A percentile compares a stretch with the other conserved stretches of the same genome.
Evolutionary conservation across 441 rosid species (phyloP).

Genomic region (Sinapis alba): DNA sequence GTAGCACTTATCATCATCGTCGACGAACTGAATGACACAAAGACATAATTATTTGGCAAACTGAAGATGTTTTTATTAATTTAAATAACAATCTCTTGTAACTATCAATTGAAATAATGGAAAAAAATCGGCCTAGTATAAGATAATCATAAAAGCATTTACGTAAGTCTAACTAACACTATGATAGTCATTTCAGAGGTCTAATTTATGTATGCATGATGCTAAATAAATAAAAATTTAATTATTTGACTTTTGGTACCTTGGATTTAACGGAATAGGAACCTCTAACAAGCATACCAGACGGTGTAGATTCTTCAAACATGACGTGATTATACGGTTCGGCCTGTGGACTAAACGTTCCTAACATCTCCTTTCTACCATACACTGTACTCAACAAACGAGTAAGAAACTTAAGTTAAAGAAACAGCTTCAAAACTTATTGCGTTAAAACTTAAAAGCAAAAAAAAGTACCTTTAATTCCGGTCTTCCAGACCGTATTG

Average conservation of each 20-base stretch:
- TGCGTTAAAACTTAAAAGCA: too few relatives aligned
- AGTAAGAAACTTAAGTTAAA: background rate
- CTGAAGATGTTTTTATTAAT: background rate
- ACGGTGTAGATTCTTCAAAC: slow-evolving; percentile 68
- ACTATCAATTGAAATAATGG: too few relatives aligned
- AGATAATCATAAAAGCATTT: too few relatives aligned
- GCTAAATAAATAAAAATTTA: background rate
- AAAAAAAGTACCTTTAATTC: slow-evolving; percentile 55
- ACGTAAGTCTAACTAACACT: background rate
- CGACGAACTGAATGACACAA: slow-evolving; percentile 64
- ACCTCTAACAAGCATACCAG: slow-evolving; percentile 71
- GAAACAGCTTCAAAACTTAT: background rate
- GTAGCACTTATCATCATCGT: slow-evolving; percentile 86
- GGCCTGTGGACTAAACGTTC: slow-evolving; percentile 70
- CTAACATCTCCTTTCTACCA: slow-evolving; percentile 64
- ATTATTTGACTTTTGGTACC: slow-evolving; percentile 36
- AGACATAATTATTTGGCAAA: background rate
- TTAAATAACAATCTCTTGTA: background rate
- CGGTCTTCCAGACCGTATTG: slow-evolving; percentile 73
- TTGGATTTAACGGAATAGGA: slow-evolving; percentile 60
- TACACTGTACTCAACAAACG: slow-evolving; percentile 47
- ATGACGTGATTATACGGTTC: slow-evolving; percentile 62
- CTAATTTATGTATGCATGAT: background rate
- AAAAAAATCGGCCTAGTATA: too few relatives aligned
- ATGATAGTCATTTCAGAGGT: background rate